Conservation (phyloP, 108 stramenopile genomes). For the Parmales sp. region DNA sequence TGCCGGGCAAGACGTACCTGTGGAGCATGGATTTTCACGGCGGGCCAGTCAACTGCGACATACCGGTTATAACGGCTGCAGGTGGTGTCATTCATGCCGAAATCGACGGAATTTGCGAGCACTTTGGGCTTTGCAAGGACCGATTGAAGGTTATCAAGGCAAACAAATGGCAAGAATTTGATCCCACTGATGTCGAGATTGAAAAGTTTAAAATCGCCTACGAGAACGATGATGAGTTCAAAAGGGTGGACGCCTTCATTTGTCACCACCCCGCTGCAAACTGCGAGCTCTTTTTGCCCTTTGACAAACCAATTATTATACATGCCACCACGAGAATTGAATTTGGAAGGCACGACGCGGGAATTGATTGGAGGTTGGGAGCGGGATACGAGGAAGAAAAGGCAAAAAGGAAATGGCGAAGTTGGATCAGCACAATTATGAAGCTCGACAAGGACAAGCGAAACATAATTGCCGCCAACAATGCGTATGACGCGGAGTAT, state of each 20-base stretch:
- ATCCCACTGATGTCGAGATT: background rate
- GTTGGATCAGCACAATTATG: background rate
- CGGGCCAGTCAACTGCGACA: background rate
- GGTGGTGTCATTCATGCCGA: background rate
- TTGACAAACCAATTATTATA: conserved; percentile 7
- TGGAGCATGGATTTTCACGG: background rate
- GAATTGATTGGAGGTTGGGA: conserved; percentile 5
- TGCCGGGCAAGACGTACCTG: background rate
- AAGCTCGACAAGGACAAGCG: background rate
- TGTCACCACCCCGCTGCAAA: conserved; percentile 12
- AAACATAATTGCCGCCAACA: conserved; percentile 2
- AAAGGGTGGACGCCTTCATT: conserved; percentile 8
- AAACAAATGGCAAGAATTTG: background rate
- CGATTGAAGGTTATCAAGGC: background rate
- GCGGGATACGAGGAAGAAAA: background rate
- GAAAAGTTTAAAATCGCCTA: conserved; percentile 1
- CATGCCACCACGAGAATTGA: conserved; percentile 10
- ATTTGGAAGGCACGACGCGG: conserved; percentile 8
- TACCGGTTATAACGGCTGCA: background rate
- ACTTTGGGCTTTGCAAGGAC: too few relatives aligned
- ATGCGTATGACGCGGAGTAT: conserved; percentile 9
- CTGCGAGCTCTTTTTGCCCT: conserved; percentile 12
- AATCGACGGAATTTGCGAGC: background rate
- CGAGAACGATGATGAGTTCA: conserved; percentile 4
- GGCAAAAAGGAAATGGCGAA: background rate